Base-by-base conservation (phyloP, 2,329 filamentous ascomycete genomes). In the Dothidotthia symphoricarpi region DNA sequence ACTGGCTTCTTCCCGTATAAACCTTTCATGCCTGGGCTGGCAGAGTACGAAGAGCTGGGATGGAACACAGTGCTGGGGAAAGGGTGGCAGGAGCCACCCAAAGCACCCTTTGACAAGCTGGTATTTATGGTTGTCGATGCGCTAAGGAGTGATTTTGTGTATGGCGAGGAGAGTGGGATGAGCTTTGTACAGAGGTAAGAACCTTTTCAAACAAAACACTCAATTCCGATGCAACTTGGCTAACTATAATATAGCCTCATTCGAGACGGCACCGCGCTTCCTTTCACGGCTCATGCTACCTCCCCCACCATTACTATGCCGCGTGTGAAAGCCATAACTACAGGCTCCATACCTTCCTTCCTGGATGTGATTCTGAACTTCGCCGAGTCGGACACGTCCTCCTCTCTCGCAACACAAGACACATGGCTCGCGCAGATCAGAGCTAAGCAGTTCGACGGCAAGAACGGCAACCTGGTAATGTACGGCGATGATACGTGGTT, bases 91-190 rank as follows among this genome's bases (percentile, higher is more conserved):
- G 38, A 47, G 12, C 43, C 45, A 6, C 82, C 85, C 3, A 68
- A 75, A 32, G 77, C 86, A 24, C 82, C 85, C 0, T 98, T 98
- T 66, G 82, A 97, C 67, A 89, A 85, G 58, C 74, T 97, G 36
- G 75, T 98, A 36, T 96, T 98, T 66, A 97, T 98, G 91, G 89
- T 98, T 6, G 86, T 98, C 17, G 93, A 98, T 77, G 91, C 93
- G 16, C 69, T 98, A 64, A 47, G 49, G 34, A 95, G 90, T 71
- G 91, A 97, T 60, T 97, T 97, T 71, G 93, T 98, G 17, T 98
- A 87, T 65, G 80, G 83, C 3, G 72, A 84, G 41, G 73, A 75
- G 31, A 95, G 89, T 16, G 89, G 86, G 9, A 97, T 98, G 67
- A 59, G 76, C 41, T 96, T 86, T 61, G 95, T 90, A 3, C 93